A percentile compares a stretch with the other conserved stretches of the same genome.
Conservation (phyloP, 345 rosid species). For the Populus simonii region DNA sequence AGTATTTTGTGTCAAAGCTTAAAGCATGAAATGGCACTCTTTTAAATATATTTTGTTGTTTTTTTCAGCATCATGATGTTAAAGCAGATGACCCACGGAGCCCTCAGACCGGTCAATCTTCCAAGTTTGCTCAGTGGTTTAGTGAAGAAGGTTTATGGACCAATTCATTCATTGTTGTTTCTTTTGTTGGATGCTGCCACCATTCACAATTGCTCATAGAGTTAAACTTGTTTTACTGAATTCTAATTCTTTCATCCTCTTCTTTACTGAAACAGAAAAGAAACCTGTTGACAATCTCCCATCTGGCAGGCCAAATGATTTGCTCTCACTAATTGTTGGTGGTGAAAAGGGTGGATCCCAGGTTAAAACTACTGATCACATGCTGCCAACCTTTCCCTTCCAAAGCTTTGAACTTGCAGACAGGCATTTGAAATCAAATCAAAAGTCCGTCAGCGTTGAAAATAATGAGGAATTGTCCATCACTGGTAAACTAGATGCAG, state of each 20-base stretch:
- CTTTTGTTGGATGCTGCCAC: background rate
- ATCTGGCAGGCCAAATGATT: slow-evolving; percentile 48
- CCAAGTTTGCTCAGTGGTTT: slow-evolving; percentile 88
- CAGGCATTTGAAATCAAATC: slow-evolving; percentile 23
- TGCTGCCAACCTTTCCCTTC: slow-evolving; percentile 30
- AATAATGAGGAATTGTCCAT: slow-evolving; percentile 27
- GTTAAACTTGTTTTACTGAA: background rate
- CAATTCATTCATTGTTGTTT: background rate
- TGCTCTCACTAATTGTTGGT: slow-evolving; percentile 76
- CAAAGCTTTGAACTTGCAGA: slow-evolving; percentile 37
- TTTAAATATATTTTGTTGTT: slow-evolving; percentile 17
- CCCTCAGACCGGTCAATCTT: slow-evolving; percentile 51
- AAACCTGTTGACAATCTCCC: slow-evolving; percentile 47
- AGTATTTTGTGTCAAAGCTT: background rate
- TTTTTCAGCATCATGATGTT: slow-evolving; percentile 44
- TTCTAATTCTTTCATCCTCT: slow-evolving; percentile 7
- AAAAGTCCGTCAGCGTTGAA: slow-evolving; percentile 21
- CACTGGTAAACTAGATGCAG: slow-evolving; percentile 34
- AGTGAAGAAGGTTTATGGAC: slow-evolving; percentile 67
- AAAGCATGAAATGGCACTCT: slow-evolving; percentile 11
- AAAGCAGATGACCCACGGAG: slow-evolving; percentile 47
- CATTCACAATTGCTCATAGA: background rate
- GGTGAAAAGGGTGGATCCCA: slow-evolving; percentile 53
- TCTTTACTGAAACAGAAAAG: slow-evolving; percentile 48
- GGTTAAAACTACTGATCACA: slow-evolving; percentile 25